Evolutionary conservation across 208 protist species (phyloP), one percentile per base, ranked within the genome.

Genomic region (Trypanosoma grayi): DNA sequence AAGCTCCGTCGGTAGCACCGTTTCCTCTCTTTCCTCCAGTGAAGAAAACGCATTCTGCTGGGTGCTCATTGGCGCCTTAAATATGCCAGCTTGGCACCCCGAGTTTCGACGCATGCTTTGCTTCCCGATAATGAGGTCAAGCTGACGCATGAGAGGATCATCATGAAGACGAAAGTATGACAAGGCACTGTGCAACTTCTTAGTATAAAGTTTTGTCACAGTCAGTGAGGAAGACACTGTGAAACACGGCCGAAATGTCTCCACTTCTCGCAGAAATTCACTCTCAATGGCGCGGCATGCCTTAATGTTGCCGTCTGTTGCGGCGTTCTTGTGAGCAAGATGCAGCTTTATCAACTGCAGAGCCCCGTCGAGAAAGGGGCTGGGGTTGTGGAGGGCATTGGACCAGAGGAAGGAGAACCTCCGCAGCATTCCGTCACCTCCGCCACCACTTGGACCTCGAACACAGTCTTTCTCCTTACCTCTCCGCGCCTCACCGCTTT

Each of bases 311-410:
- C 62, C 47, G 45, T 92, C 85, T n/a, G 65, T 61, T 31, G 60
- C 20, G 6, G 85, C 85, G 54, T 92, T 90, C 14, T 75, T 74
- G 47, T 94, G 88, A 31, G 88, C 88, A 10, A 92, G 66, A 40
- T 92, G 85, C 24, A 94, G 63, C 69, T 94, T 92, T 61, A 87
- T 66, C 10, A 94, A 72, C 67, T 94, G 88, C 18, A 94, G 70
- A 5, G 78, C 81, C 0, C 85, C 83, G 25, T 92, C 88, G 2
- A 92, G 66, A 55, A 94, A 90, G 0, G 85, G 84, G 6, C 33
- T 27, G 2, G 62, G 33, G 24, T 70, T 66, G 46, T 77, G 71
- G 20, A 77, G 65, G 14, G 71, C 39, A 24, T 48, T 72, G 27
- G 59, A 73, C 25, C 20, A 25, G n/a, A 72, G 43, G 24, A 66